A percentile compares a stretch with the other conserved stretches of the same genome.
These are phyloP conservation scores for Daldinia sp. DNA, from an alignment of 2,329 filamentous ascomycete genomes.

Conservation along the genomic window DNA sequence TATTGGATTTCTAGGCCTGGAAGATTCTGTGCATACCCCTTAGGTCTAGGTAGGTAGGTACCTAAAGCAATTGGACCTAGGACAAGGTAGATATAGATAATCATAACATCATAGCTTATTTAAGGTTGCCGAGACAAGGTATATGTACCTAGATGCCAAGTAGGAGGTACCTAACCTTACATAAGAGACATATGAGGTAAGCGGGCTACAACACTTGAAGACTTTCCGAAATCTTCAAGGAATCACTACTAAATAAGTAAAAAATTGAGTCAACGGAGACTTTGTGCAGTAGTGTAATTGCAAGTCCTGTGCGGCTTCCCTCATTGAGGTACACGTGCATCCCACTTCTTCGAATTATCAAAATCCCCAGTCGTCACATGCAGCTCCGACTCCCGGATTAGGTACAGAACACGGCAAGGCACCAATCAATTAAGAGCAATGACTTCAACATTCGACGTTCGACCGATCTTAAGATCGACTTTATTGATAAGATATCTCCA, in stretches of 20 bases:
- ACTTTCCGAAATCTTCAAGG: background rate
- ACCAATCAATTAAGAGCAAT: constrained; percentile 20
- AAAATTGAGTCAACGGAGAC: background rate
- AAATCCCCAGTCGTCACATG: constrained; percentile 31
- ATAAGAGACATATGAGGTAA: too few species aligned
- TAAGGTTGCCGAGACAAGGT: constrained; percentile 13
- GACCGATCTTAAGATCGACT: constrained; percentile 34
- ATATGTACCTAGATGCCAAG: background rate
- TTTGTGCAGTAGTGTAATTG: constrained; percentile 5
- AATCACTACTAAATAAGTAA: background rate
- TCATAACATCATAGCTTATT: constrained; percentile 20
- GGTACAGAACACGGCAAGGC: constrained; percentile 22
- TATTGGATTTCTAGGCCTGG: constrained; percentile 31
- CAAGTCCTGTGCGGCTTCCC: constrained; percentile 2
- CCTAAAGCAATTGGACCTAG: constrained; percentile 8
- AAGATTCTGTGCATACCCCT: constrained; percentile 38
- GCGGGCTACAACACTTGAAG: background rate
- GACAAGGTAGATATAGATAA: background rate
- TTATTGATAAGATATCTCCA: constrained; percentile 30
- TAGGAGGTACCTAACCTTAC: background rate
- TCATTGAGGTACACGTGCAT: constrained; percentile 37
- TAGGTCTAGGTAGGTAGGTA: background rate
- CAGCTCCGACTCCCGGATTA: constrained; percentile 37
- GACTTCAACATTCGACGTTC: constrained; percentile 28
- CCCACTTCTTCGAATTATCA: constrained; percentile 23